Conservation (phyloP, 2,329 filamentous ascomycete genomes). For the Dothidotthia symphoricarpi region DNA sequence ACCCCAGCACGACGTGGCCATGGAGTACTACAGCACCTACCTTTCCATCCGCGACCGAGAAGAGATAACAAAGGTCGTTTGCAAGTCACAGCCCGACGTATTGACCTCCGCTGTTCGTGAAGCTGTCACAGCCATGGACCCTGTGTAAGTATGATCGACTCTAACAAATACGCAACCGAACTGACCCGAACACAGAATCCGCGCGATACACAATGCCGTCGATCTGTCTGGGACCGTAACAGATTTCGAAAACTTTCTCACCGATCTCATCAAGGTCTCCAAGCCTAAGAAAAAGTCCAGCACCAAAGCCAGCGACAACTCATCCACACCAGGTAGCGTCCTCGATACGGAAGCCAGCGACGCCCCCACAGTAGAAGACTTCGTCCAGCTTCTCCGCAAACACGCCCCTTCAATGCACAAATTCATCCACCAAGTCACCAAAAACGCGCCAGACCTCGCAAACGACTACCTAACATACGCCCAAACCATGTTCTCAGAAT, state of each 20-base stretch:
- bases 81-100: constrained; percentile 67
- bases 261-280: constrained; percentile 64
- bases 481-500: constrained; percentile 57
- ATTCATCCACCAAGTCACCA: constrained; percentile 68
- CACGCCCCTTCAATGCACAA: constrained; percentile 65
- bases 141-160: constrained; percentile 45
- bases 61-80: constrained; percentile 65
- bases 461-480: constrained; percentile 62
- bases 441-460: constrained; percentile 65
- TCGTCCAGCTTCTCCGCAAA: constrained; percentile 63
- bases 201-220: constrained; percentile 67
- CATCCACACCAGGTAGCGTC: constrained; percentile 23
- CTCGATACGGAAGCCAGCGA: constrained; percentile 21
- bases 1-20: constrained; percentile 61
- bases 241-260: constrained; percentile 66
- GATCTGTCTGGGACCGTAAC: constrained; percentile 68
- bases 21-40: constrained; percentile 69
- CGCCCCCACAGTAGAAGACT: constrained; percentile 67
- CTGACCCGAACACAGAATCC: constrained; percentile 46
- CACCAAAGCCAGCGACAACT: constrained; percentile 20
- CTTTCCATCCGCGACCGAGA: constrained; percentile 73
- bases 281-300: constrained; percentile 41
- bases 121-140: constrained; percentile 66
- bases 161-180: too few species aligned
- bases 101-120: constrained; percentile 69